phyloP scores from a whole-genome alignment of 2,329 filamentous ascomycete genomes.

The Aspergillus sp. region DNA sequence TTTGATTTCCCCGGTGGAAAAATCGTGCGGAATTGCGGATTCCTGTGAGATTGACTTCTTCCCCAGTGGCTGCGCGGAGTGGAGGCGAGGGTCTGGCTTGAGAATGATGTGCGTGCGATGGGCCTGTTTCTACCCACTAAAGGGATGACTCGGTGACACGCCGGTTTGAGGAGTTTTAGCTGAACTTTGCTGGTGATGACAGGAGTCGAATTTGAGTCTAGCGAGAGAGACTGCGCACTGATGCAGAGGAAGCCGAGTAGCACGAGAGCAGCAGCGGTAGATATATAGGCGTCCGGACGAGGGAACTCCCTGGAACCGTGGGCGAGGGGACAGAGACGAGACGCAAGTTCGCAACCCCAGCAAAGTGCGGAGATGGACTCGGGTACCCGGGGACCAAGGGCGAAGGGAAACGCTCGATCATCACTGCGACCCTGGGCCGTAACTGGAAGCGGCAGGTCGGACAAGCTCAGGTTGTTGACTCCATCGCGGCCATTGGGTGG shows the following conservation, averaged over 20 bases:
- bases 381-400: conserved; percentile 9
- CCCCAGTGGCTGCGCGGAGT: conserved; percentile 8
- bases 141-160: conserved; percentile 8
- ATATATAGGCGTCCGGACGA: neutral
- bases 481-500: too few relatives aligned
- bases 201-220: neutral
- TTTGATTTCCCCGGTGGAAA: conserved; percentile 4
- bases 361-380: conserved; percentile 1
- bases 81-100: conserved; percentile 11
- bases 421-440: neutral
- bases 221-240: neutral
- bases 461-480: too few relatives aligned
- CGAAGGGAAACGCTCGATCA: conserved; percentile 19
- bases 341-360: neutral
- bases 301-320: neutral
- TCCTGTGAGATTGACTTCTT: conserved; percentile 2
- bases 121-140: conserved; percentile 5
- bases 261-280: neutral
- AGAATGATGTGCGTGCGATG: conserved; percentile 10
- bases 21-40: neutral
- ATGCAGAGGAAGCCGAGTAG: neutral
- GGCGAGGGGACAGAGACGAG: neutral
- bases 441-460: neutral
- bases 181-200: neutral
- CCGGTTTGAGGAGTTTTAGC: neutral